phyloP scores from a whole-genome alignment of 768 basidiomycete species.

The Leccinum uliginosum region DNA sequence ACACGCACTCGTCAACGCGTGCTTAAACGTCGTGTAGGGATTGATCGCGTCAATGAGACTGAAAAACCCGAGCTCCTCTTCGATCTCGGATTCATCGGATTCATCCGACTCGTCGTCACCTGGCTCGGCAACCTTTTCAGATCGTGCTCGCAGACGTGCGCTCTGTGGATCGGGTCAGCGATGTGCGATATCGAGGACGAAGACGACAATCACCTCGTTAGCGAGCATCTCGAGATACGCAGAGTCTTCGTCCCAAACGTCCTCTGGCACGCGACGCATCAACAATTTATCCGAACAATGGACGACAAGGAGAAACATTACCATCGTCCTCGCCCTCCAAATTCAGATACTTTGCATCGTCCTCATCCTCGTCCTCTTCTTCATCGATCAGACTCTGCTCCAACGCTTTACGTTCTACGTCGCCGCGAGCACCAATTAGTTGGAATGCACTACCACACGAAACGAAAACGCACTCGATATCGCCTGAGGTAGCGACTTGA shows the following conservation, averaged over 20 bases:
- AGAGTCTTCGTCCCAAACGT: constrained; percentile 89
- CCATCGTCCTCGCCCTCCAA: constrained; percentile 64
- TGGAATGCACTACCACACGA: neutral
- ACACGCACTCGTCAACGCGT: constrained; percentile 62
- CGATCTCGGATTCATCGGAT: constrained; percentile 56
- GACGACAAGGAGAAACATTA: constrained; percentile 17
- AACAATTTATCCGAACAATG: neutral
- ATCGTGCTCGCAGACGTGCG: constrained; percentile 64
- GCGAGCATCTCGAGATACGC: constrained; percentile 86
- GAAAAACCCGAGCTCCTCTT: constrained; percentile 83
- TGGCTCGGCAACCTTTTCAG: constrained; percentile 34
- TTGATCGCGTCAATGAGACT: constrained; percentile 79
- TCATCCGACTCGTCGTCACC: constrained; percentile 36
- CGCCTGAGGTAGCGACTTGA: constrained; percentile 75
- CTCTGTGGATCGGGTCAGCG: constrained; percentile 39
- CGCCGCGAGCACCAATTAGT: neutral
- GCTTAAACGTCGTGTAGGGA: constrained; percentile 74
- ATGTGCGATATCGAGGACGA: neutral
- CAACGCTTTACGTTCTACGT: constrained; percentile 55
- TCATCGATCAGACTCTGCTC: constrained; percentile 46
- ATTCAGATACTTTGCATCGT: constrained; percentile 51
- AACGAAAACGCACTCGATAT: constrained; percentile 52
- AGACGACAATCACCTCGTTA: constrained; percentile 53
- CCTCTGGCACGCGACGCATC: constrained; percentile 43
- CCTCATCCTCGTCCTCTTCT: constrained; percentile 44